Percentiles rank a stretch among this genome's conserved stretches.
Evolutionary conservation across 2,329 filamentous ascomycete genomes (phyloP).

Genomic region (Trichoderma endophyticum): DNA sequence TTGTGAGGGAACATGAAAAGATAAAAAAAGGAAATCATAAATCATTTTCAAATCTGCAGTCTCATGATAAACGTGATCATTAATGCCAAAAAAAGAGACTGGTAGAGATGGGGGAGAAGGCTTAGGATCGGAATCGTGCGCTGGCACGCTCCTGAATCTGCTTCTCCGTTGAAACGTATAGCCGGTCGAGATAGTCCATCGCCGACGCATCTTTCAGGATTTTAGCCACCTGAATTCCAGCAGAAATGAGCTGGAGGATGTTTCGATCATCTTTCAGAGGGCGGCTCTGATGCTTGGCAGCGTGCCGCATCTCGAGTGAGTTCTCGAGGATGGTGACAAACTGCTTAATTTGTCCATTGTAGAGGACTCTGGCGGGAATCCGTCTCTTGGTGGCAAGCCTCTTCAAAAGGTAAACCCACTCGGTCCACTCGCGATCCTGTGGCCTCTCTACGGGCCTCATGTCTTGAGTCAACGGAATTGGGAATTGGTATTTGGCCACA

Average conservation of each 20-base stretch:
- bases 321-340: constrained; percentile 86
- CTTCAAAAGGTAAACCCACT: constrained; percentile 87
- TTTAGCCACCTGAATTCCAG: constrained; percentile 82
- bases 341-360: constrained; percentile 89
- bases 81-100: constrained; percentile 16
- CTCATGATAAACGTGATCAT: constrained; percentile 25
- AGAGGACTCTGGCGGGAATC: constrained; percentile 78
- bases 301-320: constrained; percentile 82
- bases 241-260: constrained; percentile 81
- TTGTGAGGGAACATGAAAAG: not conserved
- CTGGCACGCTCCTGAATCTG: constrained; percentile 66
- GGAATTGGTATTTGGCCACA: constrained; percentile 87
- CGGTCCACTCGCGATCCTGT: constrained; percentile 82
- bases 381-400: constrained; percentile 80
- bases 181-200: constrained; percentile 76
- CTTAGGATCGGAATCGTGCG: constrained; percentile 33
- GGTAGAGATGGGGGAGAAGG: constrained; percentile 4
- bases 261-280: constrained; percentile 86
- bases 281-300: constrained; percentile 76
- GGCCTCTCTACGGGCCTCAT: constrained; percentile 73
- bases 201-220: constrained; percentile 80
- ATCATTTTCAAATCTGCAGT: constrained; percentile 17
- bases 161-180: constrained; percentile 80
- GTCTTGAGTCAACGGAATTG: constrained; percentile 77
- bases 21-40: constrained; percentile 2